These are phyloP conservation scores for Agaricus subrufescens DNA, from an alignment of 768 basidiomycete genomes.

Conservation along the genomic window DNA sequence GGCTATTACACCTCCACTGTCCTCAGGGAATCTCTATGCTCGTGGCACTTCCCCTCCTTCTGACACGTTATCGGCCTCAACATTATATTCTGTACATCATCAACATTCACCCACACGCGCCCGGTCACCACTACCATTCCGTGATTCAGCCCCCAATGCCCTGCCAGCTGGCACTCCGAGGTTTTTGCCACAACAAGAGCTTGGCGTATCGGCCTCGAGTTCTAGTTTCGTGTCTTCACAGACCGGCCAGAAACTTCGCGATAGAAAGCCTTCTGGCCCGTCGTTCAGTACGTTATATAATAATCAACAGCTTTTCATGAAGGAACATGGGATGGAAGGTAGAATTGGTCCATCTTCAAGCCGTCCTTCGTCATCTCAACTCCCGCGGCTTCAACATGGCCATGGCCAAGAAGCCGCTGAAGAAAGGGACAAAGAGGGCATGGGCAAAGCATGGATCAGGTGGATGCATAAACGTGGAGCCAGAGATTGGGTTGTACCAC, in stretches of 20 bases:
- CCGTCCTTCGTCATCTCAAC: constrained; percentile 2
- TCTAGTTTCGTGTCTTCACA: background rate
- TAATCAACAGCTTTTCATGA: constrained; percentile 25
- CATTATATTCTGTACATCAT: constrained; percentile 1
- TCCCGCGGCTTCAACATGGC: background rate
- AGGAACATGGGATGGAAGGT: constrained; percentile 9
- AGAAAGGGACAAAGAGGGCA: constrained; percentile 23
- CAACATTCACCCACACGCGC: constrained; percentile 1
- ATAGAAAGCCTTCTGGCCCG: constrained; percentile 1
- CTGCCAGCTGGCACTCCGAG: background rate
- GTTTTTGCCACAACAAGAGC: constrained; percentile 1
- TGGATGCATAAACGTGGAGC: constrained; percentile 76
- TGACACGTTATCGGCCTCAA: background rate
- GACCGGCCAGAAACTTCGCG: background rate
- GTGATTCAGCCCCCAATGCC: background rate
- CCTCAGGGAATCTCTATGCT: background rate
- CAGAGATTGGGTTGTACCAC: constrained; percentile 55
- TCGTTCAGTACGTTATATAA: constrained; percentile 36
- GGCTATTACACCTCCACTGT: constrained; percentile 25
- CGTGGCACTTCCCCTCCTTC: background rate
- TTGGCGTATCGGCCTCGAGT: background rate
- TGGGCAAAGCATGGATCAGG: constrained; percentile 62
- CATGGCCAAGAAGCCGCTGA: constrained; percentile 15
- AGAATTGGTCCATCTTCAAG: constrained; percentile 8
- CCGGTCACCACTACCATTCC: background rate